Evolutionary conservation across 2,329 filamentous ascomycete species (phyloP).

Genomic region (Chaetothyriales sp.): DNA sequence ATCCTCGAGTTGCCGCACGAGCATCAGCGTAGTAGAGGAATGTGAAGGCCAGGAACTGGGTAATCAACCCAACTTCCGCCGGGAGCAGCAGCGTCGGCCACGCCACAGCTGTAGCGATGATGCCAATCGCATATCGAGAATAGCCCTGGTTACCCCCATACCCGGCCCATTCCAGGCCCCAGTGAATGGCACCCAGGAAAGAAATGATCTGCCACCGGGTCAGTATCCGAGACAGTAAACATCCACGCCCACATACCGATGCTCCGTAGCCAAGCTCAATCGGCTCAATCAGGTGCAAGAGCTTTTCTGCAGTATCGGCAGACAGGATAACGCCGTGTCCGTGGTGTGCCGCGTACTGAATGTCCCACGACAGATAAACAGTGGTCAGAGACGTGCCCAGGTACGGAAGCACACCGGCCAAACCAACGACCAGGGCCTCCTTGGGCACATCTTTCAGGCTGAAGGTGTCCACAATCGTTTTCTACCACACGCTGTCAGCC

Average conservation of each 20-base stretch:
- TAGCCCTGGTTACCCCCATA: slow-evolving; percentile 55
- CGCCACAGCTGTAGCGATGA: slow-evolving; percentile 63
- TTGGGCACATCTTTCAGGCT: slow-evolving; percentile 50
- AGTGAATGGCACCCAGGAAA: slow-evolving; percentile 86
- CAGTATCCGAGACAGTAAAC: slow-evolving; percentile 4
- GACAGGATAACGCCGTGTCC: slow-evolving; percentile 53
- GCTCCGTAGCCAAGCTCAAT: slow-evolving; percentile 85
- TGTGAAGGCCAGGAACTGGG: slow-evolving; percentile 74
- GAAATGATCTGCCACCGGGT: slow-evolving; percentile 56
- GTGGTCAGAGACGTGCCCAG: slow-evolving; percentile 71
- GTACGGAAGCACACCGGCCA: slow-evolving; percentile 74
- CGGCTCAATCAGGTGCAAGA: slow-evolving; percentile 66
- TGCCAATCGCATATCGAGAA: slow-evolving; percentile 69
- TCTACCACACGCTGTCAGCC: slow-evolving; percentile 28
- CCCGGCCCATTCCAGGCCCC: slow-evolving; percentile 75
- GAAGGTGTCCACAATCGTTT: slow-evolving; percentile 56
- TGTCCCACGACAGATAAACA: slow-evolving; percentile 67
- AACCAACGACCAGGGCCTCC: slow-evolving; percentile 53
- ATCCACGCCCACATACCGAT: slow-evolving; percentile 42
- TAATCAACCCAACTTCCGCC: slow-evolving; percentile 69
- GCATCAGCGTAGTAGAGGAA: slow-evolving; percentile 76
- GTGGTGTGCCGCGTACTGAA: slow-evolving; percentile 52
- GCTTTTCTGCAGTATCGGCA: slow-evolving; percentile 55
- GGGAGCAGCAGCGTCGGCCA: slow-evolving; percentile 85
- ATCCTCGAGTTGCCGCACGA: slow-evolving; percentile 57